Evolutionary conservation across 75 land plant genomes (phyloP).

Genomic region (Cupressus sempervirens): DNA sequence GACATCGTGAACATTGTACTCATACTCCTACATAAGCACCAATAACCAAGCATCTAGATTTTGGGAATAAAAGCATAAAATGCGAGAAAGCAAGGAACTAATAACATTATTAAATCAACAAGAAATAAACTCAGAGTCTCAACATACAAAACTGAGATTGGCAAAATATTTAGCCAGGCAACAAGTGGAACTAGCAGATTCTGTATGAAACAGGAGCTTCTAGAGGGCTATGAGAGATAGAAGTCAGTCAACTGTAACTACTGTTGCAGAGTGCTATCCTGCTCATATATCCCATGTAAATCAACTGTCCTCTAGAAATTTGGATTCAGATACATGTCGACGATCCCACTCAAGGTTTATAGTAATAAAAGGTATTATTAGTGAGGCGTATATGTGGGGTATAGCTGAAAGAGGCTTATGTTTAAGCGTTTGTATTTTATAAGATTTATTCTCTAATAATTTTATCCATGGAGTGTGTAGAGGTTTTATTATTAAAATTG

Average conservation of each 20-base stretch:
- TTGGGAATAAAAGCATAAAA: no score
- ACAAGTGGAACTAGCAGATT: constrained; percentile 57
- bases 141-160: not conserved
- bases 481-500: not conserved
- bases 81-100: no score
- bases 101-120: no score
- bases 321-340: not conserved
- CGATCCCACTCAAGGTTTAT: not conserved
- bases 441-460: not conserved
- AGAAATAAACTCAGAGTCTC: not conserved
- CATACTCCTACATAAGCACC: not conserved
- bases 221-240: not conserved
- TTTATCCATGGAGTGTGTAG: not conserved
- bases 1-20: not conserved
- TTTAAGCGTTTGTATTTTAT: not conserved
- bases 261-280: not conserved
- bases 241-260: not conserved
- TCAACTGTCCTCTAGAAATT: not conserved
- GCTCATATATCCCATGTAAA: not conserved
- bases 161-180: constrained; percentile 69
- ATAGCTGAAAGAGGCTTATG: not conserved
- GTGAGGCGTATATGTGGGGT: not conserved
- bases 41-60: no score
- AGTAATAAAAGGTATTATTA: not conserved
- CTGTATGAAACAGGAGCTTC: constrained; percentile 25